Base-by-base conservation (phyloP, 306 rosid genomes). In the Glycine latifolia region DNA sequence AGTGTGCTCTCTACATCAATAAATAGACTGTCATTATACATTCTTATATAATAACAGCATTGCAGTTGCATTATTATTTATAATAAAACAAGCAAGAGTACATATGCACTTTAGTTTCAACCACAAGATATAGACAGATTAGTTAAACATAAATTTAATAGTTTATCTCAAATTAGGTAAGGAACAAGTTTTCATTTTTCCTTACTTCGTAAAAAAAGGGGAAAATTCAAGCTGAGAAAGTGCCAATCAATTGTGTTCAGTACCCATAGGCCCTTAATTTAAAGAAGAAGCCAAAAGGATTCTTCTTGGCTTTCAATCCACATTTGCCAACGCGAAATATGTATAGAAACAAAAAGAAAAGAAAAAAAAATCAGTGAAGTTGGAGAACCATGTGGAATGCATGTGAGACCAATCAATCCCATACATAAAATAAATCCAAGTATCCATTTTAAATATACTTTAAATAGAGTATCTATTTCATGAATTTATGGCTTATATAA, bases 51-150 rank as follows among this genome's bases (percentile, higher is more conserved):
- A 66, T n/a, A 65, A 50, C 50, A 2, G 4, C 15, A 50, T 17
- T 48, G 74, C 11, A n/a, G 9, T 2, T 43, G 47, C 37, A 44
- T 50, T 26, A 26, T 26, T 26, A 26, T 26, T n/a, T 48, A 35
- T 8, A 61, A 15, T 31, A 8, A 44, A 72, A 44, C 70, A 65
- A 44, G 63, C 14, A 72, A 67, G 7, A 15, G 17, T 26, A n/a
- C 81, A 73, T 79, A 77, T 79, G 81, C 77, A 67, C 15, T 44
- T 77, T 65, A 72, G 67, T 43, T 70, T 12, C 44, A 71, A 63
- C 54, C 63, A 33, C 69, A 52, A 62, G 44, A 63, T 33, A 69
- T 15, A 68, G 83, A 71, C 37, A 71, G 75, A 31, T 60, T 26
- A 63, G 44, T 53, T 71, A 16, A n/a, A 17, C 31, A 31, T 35